Evolutionary conservation across 2,329 filamentous ascomycete species (phyloP), one percentile per base, ranked within the genome.

Genomic region (Exophiala mesophila): DNA sequence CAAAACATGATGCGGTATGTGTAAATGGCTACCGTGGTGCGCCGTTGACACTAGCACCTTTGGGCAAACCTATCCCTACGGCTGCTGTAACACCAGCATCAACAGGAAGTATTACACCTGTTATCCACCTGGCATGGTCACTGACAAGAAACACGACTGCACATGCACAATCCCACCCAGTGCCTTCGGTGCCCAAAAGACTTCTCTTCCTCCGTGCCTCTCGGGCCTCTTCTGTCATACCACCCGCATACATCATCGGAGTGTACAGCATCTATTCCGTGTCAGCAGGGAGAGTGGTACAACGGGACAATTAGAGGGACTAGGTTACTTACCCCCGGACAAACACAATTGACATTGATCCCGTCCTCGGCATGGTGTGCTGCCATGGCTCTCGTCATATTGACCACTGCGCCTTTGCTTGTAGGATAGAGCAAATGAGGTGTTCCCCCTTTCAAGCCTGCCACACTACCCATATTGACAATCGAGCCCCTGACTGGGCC

Each of bases 321-420:
- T n/a, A n/a, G n/a, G n/a, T n/a, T n/a, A n/a, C n/a, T n/a, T n/a
- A n/a, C n/a, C n/a, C 67, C 69, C 3, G 70, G 70, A 47, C 68
- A 71, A 0, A 74, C 69, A 16, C 71, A 73, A 32, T 74, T 74
- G 2, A 74, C 71, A 4, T 70, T 59, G 13, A 74, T 71, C 3
- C 66, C 65, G 2, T 70, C 61, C 15, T 52, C 43, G 3, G 63
- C 71, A 49, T 74, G 71, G 21, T 74, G 67, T 1, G 69, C 68
- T 1, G 72, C 71, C 71, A 75, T 74, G 1, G 71, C 68, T 1
- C 69, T 55, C 1, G 72, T 74, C 71, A 75, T 73, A 17, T 74
- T 69, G 2, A 74, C 63, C 1, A 74, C 60, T 4, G 60, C 61
- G 2, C 60, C 61, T 37, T 63, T 63, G 16, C 46, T 59, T 2